Evolutionary conservation across 2,329 filamentous ascomycete genomes (phyloP).

Genomic region (Xylaria polymorpha): DNA sequence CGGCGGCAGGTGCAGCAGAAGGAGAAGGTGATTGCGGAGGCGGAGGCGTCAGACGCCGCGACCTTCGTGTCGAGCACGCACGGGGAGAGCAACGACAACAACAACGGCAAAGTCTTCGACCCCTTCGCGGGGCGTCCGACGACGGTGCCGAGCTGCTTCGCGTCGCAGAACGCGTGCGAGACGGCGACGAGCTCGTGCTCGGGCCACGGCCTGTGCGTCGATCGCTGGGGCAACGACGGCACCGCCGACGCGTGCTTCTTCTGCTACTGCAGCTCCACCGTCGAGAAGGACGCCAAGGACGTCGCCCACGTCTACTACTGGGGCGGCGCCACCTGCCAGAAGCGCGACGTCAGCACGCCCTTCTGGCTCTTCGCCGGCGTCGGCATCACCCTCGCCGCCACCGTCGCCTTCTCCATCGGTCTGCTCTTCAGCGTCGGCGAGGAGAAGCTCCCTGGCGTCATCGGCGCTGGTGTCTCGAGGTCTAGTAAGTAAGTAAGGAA

Average conservation of each 20-base stretch:
- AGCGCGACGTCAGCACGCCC: constrained; percentile 86
- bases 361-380: constrained; percentile 90
- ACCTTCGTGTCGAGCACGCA: constrained; percentile 43
- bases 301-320: constrained; percentile 70
- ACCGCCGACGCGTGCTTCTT: constrained; percentile 72
- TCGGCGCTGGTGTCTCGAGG: constrained; percentile 89
- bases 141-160: constrained; percentile 78
- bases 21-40: constrained; percentile 59
- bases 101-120: constrained; percentile 42
- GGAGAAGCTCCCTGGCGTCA: constrained; percentile 90
- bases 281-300: constrained; percentile 58
- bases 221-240: constrained; percentile 67
- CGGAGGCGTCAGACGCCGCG: constrained; percentile 41
- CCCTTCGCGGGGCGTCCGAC: constrained; percentile 53
- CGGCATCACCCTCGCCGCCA: constrained; percentile 74
- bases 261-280: constrained; percentile 77
- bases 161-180: constrained; percentile 74
- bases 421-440: constrained; percentile 86
- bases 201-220: constrained; percentile 80
- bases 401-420: constrained; percentile 77
- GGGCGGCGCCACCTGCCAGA: constrained; percentile 89
- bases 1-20: constrained; percentile 55
- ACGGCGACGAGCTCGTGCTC: constrained; percentile 81
- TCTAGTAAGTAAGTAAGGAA: constrained; percentile 58
- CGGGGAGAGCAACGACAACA: constrained; percentile 1